Conservation (phyloP, 768 basidiomycete genomes). For the Crepidotus variabilis region DNA sequence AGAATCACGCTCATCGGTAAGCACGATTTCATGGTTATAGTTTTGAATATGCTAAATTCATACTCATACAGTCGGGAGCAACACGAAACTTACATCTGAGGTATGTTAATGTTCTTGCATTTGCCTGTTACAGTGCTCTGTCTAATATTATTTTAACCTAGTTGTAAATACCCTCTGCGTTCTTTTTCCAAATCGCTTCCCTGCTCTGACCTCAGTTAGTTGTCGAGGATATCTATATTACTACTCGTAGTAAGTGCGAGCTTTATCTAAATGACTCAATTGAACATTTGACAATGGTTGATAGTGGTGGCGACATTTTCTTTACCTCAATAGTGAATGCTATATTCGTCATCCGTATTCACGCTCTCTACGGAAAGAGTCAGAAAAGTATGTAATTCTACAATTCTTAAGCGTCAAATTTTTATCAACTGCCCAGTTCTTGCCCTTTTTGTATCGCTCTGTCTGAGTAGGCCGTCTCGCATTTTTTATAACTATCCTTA, state of each 20-base stretch:
- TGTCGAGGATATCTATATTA: neutral
- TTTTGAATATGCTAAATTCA: neutral
- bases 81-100: neutral
- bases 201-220: neutral
- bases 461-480: neutral
- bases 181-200: neutral
- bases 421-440: neutral
- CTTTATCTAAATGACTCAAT: neutral
- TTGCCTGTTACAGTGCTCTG: neutral
- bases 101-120: neutral
- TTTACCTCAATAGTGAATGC: neutral
- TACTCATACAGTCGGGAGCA: neutral
- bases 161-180: neutral
- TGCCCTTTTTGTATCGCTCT: neutral
- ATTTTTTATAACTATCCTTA: neutral
- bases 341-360: slow-evolving; percentile 5
- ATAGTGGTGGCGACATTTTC: slow-evolving; percentile 2
- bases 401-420: neutral
- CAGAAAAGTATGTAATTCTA: neutral
- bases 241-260: neutral
- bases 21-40: too few relatives aligned
- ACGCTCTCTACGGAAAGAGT: slow-evolving; percentile 4
- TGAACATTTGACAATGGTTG: neutral
- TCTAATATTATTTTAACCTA: neutral
- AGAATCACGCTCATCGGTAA: neutral